A percentile compares a stretch with the other conserved stretches of the same genome.
These are phyloP conservation scores for Scheffersomyces parashehatae DNA, from an alignment of 1,139 yeast species.

Conservation along the genomic window DNA sequence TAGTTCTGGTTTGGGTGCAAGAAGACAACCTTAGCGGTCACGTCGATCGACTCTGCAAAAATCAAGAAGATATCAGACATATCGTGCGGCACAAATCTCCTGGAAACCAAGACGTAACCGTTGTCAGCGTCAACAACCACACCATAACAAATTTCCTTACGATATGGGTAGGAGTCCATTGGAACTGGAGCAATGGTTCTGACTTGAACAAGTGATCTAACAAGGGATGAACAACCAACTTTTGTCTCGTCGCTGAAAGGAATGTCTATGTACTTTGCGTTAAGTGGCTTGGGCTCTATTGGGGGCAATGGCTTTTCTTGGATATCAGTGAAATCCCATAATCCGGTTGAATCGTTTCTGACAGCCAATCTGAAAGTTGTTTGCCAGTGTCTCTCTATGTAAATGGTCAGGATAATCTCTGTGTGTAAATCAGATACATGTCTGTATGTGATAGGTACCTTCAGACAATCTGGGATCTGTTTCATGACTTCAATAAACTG, in stretches of 20 bases:
- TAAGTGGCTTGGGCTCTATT: constrained; percentile 45
- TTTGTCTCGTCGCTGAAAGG: constrained; percentile 53
- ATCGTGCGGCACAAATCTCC: constrained; percentile 82
- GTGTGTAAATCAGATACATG: constrained; percentile 82
- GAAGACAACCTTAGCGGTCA: constrained; percentile 80
- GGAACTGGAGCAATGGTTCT: constrained; percentile 65
- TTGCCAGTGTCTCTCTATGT: constrained; percentile 85
- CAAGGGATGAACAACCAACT: constrained; percentile 52
- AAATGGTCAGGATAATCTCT: constrained; percentile 60
- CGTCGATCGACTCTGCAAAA: constrained; percentile 81
- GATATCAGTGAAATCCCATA: constrained; percentile 80
- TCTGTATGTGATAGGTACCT: constrained; percentile 71
- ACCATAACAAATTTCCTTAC: constrained; percentile 69
- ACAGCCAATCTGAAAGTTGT: constrained; percentile 69
- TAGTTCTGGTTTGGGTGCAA: constrained; percentile 88
- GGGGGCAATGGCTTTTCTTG: constrained; percentile 65
- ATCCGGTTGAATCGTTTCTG: constrained; percentile 78
- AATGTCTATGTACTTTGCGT: constrained; percentile 71
- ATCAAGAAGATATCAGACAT: constrained; percentile 76
- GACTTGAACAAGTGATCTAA: constrained; percentile 65
- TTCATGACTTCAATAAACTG: constrained; percentile 78
- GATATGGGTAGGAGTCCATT: constrained; percentile 70
- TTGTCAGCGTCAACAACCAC: constrained; percentile 75
- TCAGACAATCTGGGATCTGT: constrained; percentile 70
- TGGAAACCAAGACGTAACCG: constrained; percentile 79